Evolutionary conservation across 2,329 filamentous ascomycete genomes (phyloP).

Genomic region (Lojkania enalia): DNA sequence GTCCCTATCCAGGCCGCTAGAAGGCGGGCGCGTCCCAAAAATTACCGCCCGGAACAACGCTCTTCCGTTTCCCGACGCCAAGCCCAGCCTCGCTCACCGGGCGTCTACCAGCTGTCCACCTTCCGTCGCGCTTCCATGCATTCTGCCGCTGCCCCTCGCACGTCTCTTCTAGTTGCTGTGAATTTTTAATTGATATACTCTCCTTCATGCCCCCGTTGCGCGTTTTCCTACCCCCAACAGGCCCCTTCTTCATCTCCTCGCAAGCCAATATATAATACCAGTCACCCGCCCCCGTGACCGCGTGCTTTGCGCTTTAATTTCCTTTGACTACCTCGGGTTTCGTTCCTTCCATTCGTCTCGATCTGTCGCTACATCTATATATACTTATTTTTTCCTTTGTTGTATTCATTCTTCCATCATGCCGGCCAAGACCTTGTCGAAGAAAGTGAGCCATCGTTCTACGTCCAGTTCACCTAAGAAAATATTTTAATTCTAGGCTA

Average conservation of each 20-base stretch:
- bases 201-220: slow-evolving; percentile 20
- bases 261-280: slow-evolving; percentile 6
- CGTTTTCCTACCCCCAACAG: slow-evolving; percentile 3
- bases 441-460: slow-evolving; percentile 35
- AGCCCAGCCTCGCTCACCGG: slow-evolving; percentile 2
- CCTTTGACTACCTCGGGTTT: background rate
- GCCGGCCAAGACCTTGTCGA: slow-evolving; percentile 39
- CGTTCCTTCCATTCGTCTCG: background rate
- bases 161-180: slow-evolving; percentile 9
- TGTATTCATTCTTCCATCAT: slow-evolving; percentile 21
- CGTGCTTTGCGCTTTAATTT: slow-evolving; percentile 7
- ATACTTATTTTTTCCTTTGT: background rate
- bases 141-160: slow-evolving; percentile 24
- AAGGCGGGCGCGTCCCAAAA: slow-evolving; percentile 38
- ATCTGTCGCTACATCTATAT: background rate
- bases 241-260: slow-evolving; percentile 11
- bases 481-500: slow-evolving; percentile 24
- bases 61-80: slow-evolving; percentile 16
- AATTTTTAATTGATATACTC: slow-evolving; percentile 14
- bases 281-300: slow-evolving; percentile 15
- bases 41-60: slow-evolving; percentile 22
- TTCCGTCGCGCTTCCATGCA: slow-evolving; percentile 34
- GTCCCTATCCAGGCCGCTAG: slow-evolving; percentile 22
- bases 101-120: background rate
- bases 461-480: slow-evolving; percentile 8